phyloP scores from a whole-genome alignment of 2,329 filamentous ascomycete species.

The Hypoxylon sp. region DNA sequence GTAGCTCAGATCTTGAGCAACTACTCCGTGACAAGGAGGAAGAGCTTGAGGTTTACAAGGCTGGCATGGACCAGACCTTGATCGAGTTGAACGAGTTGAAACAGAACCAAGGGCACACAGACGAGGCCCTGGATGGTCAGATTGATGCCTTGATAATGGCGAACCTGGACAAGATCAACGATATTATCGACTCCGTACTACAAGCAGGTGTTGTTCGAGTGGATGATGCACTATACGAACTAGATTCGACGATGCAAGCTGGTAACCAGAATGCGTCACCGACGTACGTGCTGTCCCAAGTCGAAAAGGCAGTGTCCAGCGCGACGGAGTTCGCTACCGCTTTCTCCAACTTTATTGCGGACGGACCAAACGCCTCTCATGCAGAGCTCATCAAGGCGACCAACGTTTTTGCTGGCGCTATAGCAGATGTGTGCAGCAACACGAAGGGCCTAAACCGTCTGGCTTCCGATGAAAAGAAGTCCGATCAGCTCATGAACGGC shows the following conservation, averaged over 20 bases:
- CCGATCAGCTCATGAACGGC: slow-evolving; percentile 84
- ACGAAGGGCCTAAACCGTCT: slow-evolving; percentile 95
- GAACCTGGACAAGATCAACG: slow-evolving; percentile 93
- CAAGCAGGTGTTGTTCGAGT: slow-evolving; percentile 93
- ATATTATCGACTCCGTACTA: slow-evolving; percentile 96
- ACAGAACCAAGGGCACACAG: slow-evolving; percentile 79
- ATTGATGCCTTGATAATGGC: slow-evolving; percentile 90
- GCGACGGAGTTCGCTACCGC: slow-evolving; percentile 98
- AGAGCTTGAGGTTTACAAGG: slow-evolving; percentile 97
- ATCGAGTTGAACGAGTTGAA: slow-evolving; percentile 92
- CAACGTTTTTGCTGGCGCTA: slow-evolving; percentile 88
- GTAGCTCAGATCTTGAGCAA: slow-evolving; percentile 86
- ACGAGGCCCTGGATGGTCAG: slow-evolving; percentile 86
- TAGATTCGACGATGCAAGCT: slow-evolving; percentile 97
- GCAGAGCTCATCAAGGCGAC: slow-evolving; percentile 93
- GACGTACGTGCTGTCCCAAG: slow-evolving; percentile 93
- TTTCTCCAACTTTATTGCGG: slow-evolving; percentile 98
- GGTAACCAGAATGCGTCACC: slow-evolving; percentile 98
- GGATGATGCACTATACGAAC: slow-evolving; percentile 95
- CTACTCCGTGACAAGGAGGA: slow-evolving; percentile 94
- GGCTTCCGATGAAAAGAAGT: slow-evolving; percentile 95
- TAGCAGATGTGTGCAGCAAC: slow-evolving; percentile 95
- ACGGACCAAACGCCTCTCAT: slow-evolving; percentile 91
- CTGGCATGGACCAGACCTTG: slow-evolving; percentile 95
- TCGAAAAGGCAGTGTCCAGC: slow-evolving; percentile 94